Evolutionary conservation across 306 rosid species (phyloP).

Genomic region (Trifolium subterraneum): DNA sequence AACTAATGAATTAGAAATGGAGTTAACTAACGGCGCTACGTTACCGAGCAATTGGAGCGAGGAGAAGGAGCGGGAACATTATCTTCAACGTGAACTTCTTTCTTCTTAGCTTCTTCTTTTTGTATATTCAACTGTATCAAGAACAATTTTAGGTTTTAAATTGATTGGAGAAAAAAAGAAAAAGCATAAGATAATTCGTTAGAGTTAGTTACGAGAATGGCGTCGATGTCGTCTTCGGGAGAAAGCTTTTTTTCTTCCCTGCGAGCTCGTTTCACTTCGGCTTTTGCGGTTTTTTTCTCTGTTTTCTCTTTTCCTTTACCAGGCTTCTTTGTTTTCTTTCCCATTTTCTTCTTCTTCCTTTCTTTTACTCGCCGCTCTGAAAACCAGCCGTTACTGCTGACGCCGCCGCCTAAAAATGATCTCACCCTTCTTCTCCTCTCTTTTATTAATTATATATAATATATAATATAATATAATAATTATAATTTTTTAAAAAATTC

Average conservation of each 20-base stretch:
- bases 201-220: slow-evolving; percentile 64
- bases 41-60: slow-evolving; percentile 88
- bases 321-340: slow-evolving; percentile 91
- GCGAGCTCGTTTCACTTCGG: slow-evolving; percentile 86
- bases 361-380: background rate
- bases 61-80: slow-evolving; percentile 96
- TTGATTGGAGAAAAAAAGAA: background rate
- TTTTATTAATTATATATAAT: no score
- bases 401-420: background rate
- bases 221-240: slow-evolving; percentile 96
- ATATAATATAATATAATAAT: no score
- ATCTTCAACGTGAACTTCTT: slow-evolving; percentile 87
- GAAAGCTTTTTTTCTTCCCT: slow-evolving; percentile 89
- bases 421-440: background rate
- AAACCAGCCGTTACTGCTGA: background rate
- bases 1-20: background rate
- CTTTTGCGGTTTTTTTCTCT: slow-evolving; percentile 81
- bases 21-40: background rate
- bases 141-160: background rate
- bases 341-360: slow-evolving; percentile 57
- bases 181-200: background rate
- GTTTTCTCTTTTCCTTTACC: slow-evolving; percentile 98
- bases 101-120: slow-evolving; percentile 96
- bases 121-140: slow-evolving; percentile 66
- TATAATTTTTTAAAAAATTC: no score